Evolutionary conservation across 805 yeast genomes (phyloP), one percentile per base, ranked within the genome.

Genomic region (Metschnikowia continentalis): DNA sequence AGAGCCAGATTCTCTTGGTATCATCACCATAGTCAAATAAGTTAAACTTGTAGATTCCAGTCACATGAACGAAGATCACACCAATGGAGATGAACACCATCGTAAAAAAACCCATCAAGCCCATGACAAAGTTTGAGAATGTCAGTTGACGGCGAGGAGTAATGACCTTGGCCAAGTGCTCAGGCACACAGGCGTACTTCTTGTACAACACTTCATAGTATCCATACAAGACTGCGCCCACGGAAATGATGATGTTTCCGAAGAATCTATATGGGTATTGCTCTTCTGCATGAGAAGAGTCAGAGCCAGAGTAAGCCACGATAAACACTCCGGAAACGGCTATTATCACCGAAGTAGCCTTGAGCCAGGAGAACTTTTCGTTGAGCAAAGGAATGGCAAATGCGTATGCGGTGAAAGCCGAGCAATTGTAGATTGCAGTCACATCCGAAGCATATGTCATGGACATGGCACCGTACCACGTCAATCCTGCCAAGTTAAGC

Each of bases 381-480:
- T 79, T 71, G 46, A 90, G 71, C 19, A 90, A 66, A 1, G 90
- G 88, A 26, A 90, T 83, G 3, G 95, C 89, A 67, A 90, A 89
- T 14, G 88, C 79, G 61, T 90, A 84, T 0, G 96, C 96, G 3
- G 91, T 85, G 65, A 90, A 90, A 0, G 96, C 95, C 14, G 92
- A 84, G 64, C 94, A 88, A 70, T 90, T 89, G 70, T 89, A 90
- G 53, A 89, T 89, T 3, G 96, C 96, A 2, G 96, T 90, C 35
- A 90, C 86, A 61, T 90, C 96, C 3, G 89, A 77, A 0, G 95
- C 89, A 30, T 90, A 86, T 0, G 96, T 83, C 62, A 87, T 68
- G 32, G 83, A 76, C 82, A 90, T 88, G 10, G 96, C 86, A 15
- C 87, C 78, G 63, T 88, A 90, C 96, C 96, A 89, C 1, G 96